Evolutionary conservation across 2,329 filamentous ascomycete species (phyloP), one percentile per base, ranked within the genome.

Genomic region (Cyanodermella asteris): DNA sequence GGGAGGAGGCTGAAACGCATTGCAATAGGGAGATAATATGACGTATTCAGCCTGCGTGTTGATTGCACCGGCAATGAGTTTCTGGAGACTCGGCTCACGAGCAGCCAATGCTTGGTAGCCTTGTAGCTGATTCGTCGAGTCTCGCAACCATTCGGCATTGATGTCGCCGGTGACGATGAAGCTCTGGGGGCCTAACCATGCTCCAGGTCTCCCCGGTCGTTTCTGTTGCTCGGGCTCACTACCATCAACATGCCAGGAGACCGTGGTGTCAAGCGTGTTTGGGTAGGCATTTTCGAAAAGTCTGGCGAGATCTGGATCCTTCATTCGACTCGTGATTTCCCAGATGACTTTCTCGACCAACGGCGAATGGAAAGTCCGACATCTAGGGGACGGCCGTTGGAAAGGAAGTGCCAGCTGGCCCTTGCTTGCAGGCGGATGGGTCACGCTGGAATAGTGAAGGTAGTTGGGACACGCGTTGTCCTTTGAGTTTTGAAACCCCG

Each of bases 41-140:
- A 97, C 77, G 41, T 81, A 94, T 47, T 94, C 84, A 10, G 77
- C 64, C 50, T 97, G 87, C 0, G 87, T 94, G 46, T 91, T 91
- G 51, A 94, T 91, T 20, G 84, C 84, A 13, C 87, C 87, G 2
- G 90, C 55, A 14, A 97, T 80, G 26, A 97, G 55, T 33, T 64
- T 72, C 43, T 72, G 68, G 25, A 97, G 71, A 20, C 61, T 63
- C 19, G 67, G 64, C 41, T 94, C 82, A 34, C 78, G 77, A 40
- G 70, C 77, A 3, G 82, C 75, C 13, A 97, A 56, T 0, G 64
- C 55, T 43, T 93, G 84, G 43, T 97, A 97, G 26, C 87, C 82
- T 2, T 73, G 66, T 26, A 97, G 53, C 48, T 97, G 87, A 47
- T 94, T 94, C 7, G 81, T 90, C 7, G 78, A 90, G 49, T 91